Conservation (phyloP, 176 grass and related monocot species). For the Eragrostis nindensis region DNA sequence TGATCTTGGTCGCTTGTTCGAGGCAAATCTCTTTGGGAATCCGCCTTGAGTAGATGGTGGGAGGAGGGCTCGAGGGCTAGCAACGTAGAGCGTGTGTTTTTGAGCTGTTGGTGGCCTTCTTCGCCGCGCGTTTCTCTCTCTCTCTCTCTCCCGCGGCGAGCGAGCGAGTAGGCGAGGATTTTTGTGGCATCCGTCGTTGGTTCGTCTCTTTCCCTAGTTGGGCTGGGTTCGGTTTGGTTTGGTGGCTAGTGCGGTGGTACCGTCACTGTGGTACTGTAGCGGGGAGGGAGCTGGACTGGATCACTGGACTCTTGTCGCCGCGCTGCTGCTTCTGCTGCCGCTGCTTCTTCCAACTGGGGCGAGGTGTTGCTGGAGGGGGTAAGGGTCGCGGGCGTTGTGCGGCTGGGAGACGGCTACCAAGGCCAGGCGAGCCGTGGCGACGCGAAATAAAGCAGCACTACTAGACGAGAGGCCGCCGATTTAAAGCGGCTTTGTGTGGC, state of each 20-base stretch:
- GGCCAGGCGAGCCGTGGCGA: not conserved
- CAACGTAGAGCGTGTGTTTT: not conserved
- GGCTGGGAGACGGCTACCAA: constrained; percentile 68
- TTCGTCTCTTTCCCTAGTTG: not conserved
- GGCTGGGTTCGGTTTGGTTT: constrained; percentile 29
- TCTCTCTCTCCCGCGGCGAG: not conserved
- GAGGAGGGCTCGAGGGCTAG: not conserved
- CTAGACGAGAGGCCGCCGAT: constrained; percentile 29
- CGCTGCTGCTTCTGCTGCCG: not conserved
- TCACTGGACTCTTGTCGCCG: constrained; percentile 8
- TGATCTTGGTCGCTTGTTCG: constrained; percentile 10
- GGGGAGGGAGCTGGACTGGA: constrained; percentile 19
- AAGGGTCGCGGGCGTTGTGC: constrained; percentile 47
- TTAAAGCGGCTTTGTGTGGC: constrained; percentile 84
- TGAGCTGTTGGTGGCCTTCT: not conserved
- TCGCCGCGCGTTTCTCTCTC: not conserved
- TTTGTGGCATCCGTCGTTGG: constrained; percentile 27
- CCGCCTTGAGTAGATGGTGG: not conserved
- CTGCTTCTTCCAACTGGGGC: constrained; percentile 16
- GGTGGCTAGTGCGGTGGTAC: constrained; percentile 19
- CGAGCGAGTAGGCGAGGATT: not conserved
- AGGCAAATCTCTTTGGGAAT: constrained; percentile 23
- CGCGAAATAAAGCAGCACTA: constrained; percentile 47
- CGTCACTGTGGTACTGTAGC: not conserved
- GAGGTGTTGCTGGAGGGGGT: constrained; percentile 18